These are phyloP conservation scores for Fomitopsis pinicola DNA, from an alignment of 1,284 basidiomycete species.

Conservation along the genomic window DNA sequence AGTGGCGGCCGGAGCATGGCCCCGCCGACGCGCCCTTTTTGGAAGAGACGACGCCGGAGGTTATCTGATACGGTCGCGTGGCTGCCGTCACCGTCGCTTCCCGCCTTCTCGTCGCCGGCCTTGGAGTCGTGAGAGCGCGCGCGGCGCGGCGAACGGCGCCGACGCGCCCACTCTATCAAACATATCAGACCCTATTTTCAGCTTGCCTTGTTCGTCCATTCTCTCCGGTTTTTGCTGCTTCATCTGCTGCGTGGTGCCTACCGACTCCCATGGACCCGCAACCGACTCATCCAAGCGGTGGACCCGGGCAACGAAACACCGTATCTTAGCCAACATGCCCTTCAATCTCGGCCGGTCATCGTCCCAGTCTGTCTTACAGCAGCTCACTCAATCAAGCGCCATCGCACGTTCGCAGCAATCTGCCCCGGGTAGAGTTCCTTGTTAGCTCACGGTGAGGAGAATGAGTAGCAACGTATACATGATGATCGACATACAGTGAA, in stretches of 20 bases:
- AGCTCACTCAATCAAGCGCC: background rate
- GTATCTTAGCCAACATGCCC: background rate
- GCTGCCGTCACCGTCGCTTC: background rate
- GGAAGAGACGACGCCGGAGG: background rate
- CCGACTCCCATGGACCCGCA: background rate
- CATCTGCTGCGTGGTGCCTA: background rate
- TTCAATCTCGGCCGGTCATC: background rate
- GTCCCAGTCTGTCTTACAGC: background rate
- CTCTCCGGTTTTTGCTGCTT: slow-evolving; percentile 1
- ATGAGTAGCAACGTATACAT: background rate
- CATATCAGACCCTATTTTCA: slow-evolving; percentile 12
- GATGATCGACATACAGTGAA: no score
- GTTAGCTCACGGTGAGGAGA: no score
- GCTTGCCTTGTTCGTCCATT: slow-evolving; percentile 11
- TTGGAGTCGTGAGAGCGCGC: background rate
- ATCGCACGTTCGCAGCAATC: background rate
- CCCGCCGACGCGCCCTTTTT: background rate
- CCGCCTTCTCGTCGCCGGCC: background rate
- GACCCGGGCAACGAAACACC: background rate
- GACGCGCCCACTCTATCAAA: background rate
- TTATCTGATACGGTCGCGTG: slow-evolving; percentile 1
- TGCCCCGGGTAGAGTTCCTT: background rate
- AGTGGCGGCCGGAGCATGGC: background rate
- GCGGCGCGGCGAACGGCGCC: background rate
- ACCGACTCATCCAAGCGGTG: background rate